phyloP scores from a whole-genome alignment of 192 early-diverging fungal genomes.

The Geranomyces michiganensis region DNA sequence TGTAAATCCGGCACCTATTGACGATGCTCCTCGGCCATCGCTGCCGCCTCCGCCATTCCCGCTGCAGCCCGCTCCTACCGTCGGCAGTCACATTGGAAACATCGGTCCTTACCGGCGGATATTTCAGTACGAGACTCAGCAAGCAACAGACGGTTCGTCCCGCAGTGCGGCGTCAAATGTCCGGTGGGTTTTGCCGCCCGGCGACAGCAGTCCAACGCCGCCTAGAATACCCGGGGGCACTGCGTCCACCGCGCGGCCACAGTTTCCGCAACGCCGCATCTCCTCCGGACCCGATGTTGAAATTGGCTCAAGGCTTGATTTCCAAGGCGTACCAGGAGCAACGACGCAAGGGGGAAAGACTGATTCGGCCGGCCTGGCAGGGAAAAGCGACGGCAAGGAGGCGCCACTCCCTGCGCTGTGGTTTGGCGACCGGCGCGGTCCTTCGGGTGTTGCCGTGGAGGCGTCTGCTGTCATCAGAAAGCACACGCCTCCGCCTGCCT shows the following conservation, averaged over 20 bases:
- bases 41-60: slow-evolving; percentile 20
- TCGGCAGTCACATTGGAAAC: slow-evolving; percentile 26
- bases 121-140: slow-evolving; percentile 39
- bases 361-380: neutral
- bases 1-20: neutral
- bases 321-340: slow-evolving; percentile 7
- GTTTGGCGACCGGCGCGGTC: slow-evolving; percentile 8
- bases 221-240: neutral
- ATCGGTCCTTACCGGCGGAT: slow-evolving; percentile 51
- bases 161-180: slow-evolving; percentile 15
- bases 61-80: slow-evolving; percentile 9
- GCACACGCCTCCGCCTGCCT: neutral
- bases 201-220: neutral
- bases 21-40: slow-evolving; percentile 2
- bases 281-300: slow-evolving; percentile 40
- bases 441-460: neutral
- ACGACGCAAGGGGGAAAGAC: neutral
- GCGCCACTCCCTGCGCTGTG: slow-evolving; percentile 14
- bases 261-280: neutral
- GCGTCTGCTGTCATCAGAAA: too few species aligned
- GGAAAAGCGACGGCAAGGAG: neutral
- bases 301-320: slow-evolving; percentile 29
- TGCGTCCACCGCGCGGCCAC: neutral
- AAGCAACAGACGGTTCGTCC: neutral
- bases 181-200: slow-evolving; percentile 4